Evolutionary conservation across 495 filamentous ascomycete species (phyloP).

Genomic region (Penicillium cataractarum): DNA sequence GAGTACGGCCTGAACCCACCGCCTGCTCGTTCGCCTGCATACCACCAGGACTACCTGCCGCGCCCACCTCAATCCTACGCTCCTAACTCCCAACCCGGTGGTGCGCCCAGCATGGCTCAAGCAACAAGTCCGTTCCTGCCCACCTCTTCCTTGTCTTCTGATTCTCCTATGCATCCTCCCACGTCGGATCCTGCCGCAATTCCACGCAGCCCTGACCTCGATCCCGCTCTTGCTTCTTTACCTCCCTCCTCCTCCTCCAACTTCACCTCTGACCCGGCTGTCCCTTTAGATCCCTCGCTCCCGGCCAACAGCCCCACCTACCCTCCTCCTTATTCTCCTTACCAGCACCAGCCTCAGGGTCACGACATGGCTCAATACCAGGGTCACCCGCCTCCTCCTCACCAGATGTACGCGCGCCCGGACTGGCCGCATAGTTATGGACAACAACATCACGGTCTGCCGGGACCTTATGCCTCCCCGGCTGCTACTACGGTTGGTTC

Average conservation of each 20-base stretch:
- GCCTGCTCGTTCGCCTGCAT: constrained; percentile 71
- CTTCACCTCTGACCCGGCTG: constrained; percentile 89
- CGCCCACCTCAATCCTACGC: constrained; percentile 64
- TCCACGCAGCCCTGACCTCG: constrained; percentile 2
- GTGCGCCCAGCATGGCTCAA: constrained; percentile 93
- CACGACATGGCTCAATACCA: constrained; percentile 80
- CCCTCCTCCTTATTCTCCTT: constrained; percentile 81
- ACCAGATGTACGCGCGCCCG: constrained; percentile 75
- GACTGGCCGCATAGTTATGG: constrained; percentile 82
- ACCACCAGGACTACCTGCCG: constrained; percentile 77
- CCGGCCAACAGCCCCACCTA: constrained; percentile 91
- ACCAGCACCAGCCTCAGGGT: constrained; percentile 76
- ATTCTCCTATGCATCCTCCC: neutral
- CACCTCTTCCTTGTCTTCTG: neutral
- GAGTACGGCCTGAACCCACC: constrained; percentile 84
- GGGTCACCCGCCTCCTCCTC: constrained; percentile 58
- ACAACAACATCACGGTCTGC: constrained; percentile 64
- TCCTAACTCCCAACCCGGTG: constrained; percentile 70
- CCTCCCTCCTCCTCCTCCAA: constrained; percentile 40
- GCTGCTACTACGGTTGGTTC: constrained; percentile 62
- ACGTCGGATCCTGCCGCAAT: neutral
- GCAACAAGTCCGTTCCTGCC: constrained; percentile 85
- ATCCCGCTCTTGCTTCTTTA: constrained; percentile 1
- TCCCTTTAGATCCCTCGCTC: constrained; percentile 99
- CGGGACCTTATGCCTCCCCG: constrained; percentile 63